Conservation (phyloP, 805 yeast species). For the Metschnikowia gelsemii region DNA sequence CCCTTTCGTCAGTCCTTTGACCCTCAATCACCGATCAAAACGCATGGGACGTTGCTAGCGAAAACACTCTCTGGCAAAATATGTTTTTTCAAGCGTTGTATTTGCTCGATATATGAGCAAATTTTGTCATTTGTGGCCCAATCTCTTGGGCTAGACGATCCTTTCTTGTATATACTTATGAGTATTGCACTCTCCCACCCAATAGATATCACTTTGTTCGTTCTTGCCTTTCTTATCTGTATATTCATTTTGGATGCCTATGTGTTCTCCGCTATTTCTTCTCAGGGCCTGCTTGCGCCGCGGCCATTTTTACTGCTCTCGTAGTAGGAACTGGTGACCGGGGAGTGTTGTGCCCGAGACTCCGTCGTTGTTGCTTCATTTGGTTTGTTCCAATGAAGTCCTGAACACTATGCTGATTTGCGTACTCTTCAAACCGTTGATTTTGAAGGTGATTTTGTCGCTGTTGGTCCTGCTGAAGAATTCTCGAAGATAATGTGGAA, state of each 20-base stretch:
- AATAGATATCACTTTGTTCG: background rate
- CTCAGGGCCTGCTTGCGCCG: slow-evolving; percentile 14
- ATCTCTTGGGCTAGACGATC: too few relatives aligned
- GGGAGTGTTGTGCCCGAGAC: background rate
- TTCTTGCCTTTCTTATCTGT: background rate
- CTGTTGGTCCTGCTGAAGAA: slow-evolving; percentile 16
- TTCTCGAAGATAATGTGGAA: slow-evolving; percentile 11
- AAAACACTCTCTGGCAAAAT: too few relatives aligned
- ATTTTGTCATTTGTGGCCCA: background rate
- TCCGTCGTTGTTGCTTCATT: slow-evolving; percentile 10
- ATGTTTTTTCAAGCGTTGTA: too few relatives aligned
- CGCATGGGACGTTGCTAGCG: too few relatives aligned
- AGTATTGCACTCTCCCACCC: background rate
- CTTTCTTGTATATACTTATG: background rate
- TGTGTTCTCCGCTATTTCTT: background rate
- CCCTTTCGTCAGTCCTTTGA: too few relatives aligned
- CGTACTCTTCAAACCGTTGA: slow-evolving; percentile 6
- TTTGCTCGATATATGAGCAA: too few relatives aligned
- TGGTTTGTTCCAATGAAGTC: slow-evolving; percentile 7
- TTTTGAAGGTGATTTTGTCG: slow-evolving; percentile 11
- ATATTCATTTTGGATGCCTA: background rate
- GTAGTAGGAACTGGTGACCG: slow-evolving; percentile 28
- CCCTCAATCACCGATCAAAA: too few relatives aligned
- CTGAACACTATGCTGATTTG: slow-evolving; percentile 4
- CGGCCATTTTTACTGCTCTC: slow-evolving; percentile 36